Evolutionary conservation across 306 rosid genomes (phyloP).

Genomic region (Ammopiptanthus mongolicus): DNA sequence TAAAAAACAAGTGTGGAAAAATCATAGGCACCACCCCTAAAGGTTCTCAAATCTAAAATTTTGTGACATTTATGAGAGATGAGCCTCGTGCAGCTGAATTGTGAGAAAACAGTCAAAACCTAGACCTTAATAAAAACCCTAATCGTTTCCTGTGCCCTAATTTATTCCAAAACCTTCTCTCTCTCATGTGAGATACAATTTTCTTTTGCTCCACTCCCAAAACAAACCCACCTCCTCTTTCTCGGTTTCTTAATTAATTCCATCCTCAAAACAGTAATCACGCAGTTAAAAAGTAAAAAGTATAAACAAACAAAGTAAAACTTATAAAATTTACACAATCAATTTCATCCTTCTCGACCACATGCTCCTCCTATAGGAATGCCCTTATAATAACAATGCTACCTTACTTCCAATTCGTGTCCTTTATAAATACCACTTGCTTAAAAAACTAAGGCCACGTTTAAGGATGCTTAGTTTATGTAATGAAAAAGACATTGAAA

Average conservation of each 20-base stretch:
- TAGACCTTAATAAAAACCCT: slow-evolving; percentile 48
- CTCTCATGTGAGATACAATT: slow-evolving; percentile 45
- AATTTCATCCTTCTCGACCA: slow-evolving; percentile 16
- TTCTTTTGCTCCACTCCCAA: slow-evolving; percentile 72
- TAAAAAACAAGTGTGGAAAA: background rate
- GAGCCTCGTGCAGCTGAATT: slow-evolving; percentile 50
- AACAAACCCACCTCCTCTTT: slow-evolving; percentile 74
- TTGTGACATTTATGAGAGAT: slow-evolving; percentile 40
- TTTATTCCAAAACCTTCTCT: slow-evolving; percentile 36
- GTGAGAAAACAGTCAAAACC: slow-evolving; percentile 48
- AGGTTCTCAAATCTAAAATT: slow-evolving; percentile 24
- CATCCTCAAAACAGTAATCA: slow-evolving; percentile 30
- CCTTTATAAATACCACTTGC: slow-evolving; percentile 3
- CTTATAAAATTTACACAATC: slow-evolving; percentile 1
- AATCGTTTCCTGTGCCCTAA: slow-evolving; percentile 67
- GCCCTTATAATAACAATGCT: slow-evolving; percentile 39
- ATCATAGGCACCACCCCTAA: slow-evolving; percentile 12
- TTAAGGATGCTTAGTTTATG: slow-evolving; percentile 25
- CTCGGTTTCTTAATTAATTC: slow-evolving; percentile 64
- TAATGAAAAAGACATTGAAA: slow-evolving; percentile 35
- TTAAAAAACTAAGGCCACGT: slow-evolving; percentile 30
- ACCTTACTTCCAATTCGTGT: slow-evolving; percentile 13
- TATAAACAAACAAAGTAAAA: slow-evolving; percentile 22
- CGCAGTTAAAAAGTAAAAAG: slow-evolving; percentile 25
- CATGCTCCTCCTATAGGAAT: slow-evolving; percentile 25